Percentiles rank a stretch among this genome's conserved stretches.
phyloP scores from a whole-genome alignment of 495 filamentous ascomycete species.

The Pyrenopolyporus hunteri region DNA sequence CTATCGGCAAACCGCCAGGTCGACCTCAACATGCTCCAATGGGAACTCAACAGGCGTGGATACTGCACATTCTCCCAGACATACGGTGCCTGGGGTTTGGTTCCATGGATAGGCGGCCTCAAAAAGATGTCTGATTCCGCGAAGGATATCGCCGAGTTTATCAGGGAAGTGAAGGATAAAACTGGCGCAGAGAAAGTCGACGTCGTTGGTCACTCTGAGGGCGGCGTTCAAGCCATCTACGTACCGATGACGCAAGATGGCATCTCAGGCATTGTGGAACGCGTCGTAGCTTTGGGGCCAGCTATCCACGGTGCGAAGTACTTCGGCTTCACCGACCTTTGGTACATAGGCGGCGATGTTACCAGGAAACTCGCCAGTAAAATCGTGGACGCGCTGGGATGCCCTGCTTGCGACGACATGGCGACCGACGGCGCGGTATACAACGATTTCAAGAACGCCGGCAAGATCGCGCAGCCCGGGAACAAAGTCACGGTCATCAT shows the following conservation, averaged over 20 bases:
- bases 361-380: slow-evolving; percentile 39
- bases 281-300: slow-evolving; percentile 56
- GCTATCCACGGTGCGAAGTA: slow-evolving; percentile 59
- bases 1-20: slow-evolving; percentile 58
- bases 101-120: slow-evolving; percentile 56
- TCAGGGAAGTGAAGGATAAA: slow-evolving; percentile 48
- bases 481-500: slow-evolving; percentile 58
- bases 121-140: slow-evolving; percentile 54
- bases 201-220: slow-evolving; percentile 62
- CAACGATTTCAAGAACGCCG: slow-evolving; percentile 47
- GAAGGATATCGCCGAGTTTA: slow-evolving; percentile 56
- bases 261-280: slow-evolving; percentile 51
- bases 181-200: slow-evolving; percentile 55
- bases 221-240: slow-evolving; percentile 58
- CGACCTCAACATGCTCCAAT: slow-evolving; percentile 59
- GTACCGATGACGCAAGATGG: slow-evolving; percentile 56
- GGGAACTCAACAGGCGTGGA: slow-evolving; percentile 55
- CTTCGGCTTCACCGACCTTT: slow-evolving; percentile 54
- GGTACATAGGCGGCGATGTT: slow-evolving; percentile 48
- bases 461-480: slow-evolving; percentile 54
- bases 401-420: slow-evolving; percentile 55
- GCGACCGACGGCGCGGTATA: slow-evolving; percentile 47
- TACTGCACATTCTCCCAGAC: slow-evolving; percentile 61
- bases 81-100: slow-evolving; percentile 57
- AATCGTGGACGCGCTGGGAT: slow-evolving; percentile 50